Conservation (phyloP, 768 basidiomycete genomes). For the Lactarius vividus region DNA sequence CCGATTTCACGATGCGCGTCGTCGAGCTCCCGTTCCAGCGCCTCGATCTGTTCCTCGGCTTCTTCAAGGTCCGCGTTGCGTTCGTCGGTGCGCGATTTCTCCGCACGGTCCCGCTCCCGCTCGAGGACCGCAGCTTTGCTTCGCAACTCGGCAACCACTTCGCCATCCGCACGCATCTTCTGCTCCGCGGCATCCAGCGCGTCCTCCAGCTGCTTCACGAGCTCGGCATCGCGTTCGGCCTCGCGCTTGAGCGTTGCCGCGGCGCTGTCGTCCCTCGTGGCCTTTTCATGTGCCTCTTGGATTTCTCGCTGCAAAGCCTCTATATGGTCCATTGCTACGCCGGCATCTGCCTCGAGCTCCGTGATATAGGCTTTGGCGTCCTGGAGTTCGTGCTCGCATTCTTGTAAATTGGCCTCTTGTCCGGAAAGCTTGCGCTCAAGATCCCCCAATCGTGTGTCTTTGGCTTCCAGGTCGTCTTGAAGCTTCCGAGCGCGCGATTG, state of each 20-base stretch:
- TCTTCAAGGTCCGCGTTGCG: conserved; percentile 36
- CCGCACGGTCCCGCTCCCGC: conserved; percentile 48
- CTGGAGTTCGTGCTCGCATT: conserved; percentile 34
- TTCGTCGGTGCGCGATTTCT: conserved; percentile 34
- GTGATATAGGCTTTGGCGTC: conserved; percentile 48
- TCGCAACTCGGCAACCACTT: conserved; percentile 49
- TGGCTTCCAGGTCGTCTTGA: conserved; percentile 40
- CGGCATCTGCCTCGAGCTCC: conserved; percentile 63
- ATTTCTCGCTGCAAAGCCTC: conserved; percentile 58
- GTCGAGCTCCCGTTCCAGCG: conserved; percentile 73
- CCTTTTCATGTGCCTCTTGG: conserved; percentile 43
- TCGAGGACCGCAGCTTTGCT: conserved; percentile 53
- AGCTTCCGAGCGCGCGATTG: conserved; percentile 41
- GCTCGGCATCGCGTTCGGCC: conserved; percentile 49
- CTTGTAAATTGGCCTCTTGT: conserved; percentile 27
- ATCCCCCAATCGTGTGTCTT: conserved; percentile 31
- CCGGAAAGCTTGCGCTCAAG: conserved; percentile 29
- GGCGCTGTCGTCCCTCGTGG: conserved; percentile 43
- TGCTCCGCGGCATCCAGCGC: conserved; percentile 73
- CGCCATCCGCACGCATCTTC: conserved; percentile 64
- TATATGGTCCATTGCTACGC: conserved; percentile 48
- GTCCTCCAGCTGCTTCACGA: conserved; percentile 67
- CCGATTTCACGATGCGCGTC: conserved; percentile 75
- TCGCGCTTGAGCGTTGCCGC: conserved; percentile 37
- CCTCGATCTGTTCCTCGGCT: conserved; percentile 52